phyloP scores from a whole-genome alignment of 2,329 filamentous ascomycete species.

The Aureobasidium sp. region DNA sequence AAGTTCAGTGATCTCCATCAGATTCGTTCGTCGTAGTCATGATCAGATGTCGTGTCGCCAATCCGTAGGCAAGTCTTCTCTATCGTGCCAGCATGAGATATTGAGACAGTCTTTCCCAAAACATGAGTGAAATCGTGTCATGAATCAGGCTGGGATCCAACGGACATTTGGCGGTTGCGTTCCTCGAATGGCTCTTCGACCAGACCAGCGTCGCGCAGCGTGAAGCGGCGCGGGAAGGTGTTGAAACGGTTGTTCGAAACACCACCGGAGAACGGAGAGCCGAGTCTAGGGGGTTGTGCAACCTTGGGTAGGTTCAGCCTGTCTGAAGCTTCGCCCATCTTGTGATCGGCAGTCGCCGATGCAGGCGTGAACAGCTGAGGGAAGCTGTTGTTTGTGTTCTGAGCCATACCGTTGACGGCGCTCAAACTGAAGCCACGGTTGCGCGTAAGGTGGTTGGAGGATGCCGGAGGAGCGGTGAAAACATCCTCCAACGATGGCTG shows the following conservation, averaged over 20 bases:
- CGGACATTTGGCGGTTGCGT: not conserved
- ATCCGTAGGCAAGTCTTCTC: not conserved
- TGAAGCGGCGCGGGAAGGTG: constrained; percentile 38
- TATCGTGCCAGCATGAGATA: not conserved
- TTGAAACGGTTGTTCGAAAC: constrained; percentile 30
- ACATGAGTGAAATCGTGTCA: not conserved
- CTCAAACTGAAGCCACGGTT: constrained; percentile 54
- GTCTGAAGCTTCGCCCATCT: constrained; percentile 20
- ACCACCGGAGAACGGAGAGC: constrained; percentile 38
- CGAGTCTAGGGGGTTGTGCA: constrained; percentile 33
- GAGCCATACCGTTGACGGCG: constrained; percentile 37
- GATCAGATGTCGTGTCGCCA: not conserved
- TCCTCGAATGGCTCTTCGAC: constrained; percentile 7
- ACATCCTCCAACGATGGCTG: constrained; percentile 37
- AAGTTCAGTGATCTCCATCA: not conserved
- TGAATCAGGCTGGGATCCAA: not conserved
- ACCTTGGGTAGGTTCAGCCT: not conserved
- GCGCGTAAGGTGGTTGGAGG: constrained; percentile 46
- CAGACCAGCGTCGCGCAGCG: constrained; percentile 23
- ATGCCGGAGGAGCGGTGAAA: constrained; percentile 36
- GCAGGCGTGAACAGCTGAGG: constrained; percentile 48
- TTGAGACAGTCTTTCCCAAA: not conserved
- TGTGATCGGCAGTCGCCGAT: constrained; percentile 5
- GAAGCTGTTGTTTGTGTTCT: constrained; percentile 32
- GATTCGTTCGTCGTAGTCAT: constrained; percentile 6